phyloP scores from a whole-genome alignment of 257 asterid species.

The Anisodus acutangulus region DNA sequence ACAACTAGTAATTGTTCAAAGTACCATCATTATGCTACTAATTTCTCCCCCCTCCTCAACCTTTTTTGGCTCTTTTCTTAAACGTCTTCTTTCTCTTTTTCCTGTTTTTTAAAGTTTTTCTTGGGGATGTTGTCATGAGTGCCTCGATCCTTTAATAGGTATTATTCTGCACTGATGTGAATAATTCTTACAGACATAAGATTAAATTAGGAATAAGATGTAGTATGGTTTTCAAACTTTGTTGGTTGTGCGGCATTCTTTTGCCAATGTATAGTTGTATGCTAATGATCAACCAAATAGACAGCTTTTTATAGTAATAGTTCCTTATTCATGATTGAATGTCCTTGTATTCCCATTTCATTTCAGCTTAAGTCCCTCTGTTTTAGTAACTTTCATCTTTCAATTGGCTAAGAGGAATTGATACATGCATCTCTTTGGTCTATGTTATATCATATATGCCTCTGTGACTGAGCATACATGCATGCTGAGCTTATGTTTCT shows the following conservation, averaged over 20 bases:
- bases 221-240: constrained; percentile 8
- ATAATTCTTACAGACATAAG: neutral
- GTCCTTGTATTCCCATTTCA: constrained; percentile 10
- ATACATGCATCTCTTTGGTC: neutral
- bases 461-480: neutral
- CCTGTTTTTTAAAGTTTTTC: neutral
- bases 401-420: neutral
- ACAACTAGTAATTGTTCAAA: neutral
- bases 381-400: neutral
- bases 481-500: constrained; percentile 4
- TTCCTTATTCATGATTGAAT: neutral
- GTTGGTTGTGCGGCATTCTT: constrained; percentile 11
- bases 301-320: neutral
- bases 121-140: neutral
- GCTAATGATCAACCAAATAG: constrained; percentile 18
- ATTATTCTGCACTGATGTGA: neutral
- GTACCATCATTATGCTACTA: too few relatives aligned
- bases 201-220: neutral
- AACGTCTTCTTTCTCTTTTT: neutral
- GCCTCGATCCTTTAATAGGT: neutral
- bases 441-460: neutral
- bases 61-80: too few relatives aligned
- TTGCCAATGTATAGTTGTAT: neutral
- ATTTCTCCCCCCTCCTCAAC: too few relatives aligned
- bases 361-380: neutral